Conservation (phyloP, 169 alveolate genomes). For the Plasmodium inui region DNA sequence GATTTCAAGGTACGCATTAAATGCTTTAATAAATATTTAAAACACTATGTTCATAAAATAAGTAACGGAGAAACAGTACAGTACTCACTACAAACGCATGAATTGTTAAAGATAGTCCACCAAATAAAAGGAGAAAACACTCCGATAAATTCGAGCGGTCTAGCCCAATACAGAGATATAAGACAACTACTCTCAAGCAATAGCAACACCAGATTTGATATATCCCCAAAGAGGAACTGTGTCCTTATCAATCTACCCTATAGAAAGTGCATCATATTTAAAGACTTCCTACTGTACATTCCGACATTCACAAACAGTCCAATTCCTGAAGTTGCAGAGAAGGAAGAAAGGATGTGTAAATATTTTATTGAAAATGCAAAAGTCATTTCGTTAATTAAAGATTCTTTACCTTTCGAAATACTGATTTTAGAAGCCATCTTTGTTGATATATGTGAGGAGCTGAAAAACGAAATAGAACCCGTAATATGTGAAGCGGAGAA, state of each 20-base stretch:
- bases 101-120: conserved; percentile 67
- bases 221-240: conserved; percentile 74
- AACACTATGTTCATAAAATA: conserved; percentile 72
- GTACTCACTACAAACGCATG: conserved; percentile 63
- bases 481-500: conserved; percentile 79
- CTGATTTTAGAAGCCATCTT: conserved; percentile 80
- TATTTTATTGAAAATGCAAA: conserved; percentile 73
- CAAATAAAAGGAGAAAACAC: conserved; percentile 69
- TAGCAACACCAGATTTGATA: conserved; percentile 63
- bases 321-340: conserved; percentile 41
- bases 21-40: conserved; percentile 73
- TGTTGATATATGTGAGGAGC: conserved; percentile 79
- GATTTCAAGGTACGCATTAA: conserved; percentile 60
- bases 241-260: conserved; percentile 65
- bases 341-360: conserved; percentile 72
- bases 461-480: conserved; percentile 78
- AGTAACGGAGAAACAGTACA: conserved; percentile 52
- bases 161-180: conserved; percentile 76
- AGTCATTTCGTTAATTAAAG: conserved; percentile 70
- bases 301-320: conserved; percentile 69
- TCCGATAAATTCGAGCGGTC: conserved; percentile 70
- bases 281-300: conserved; percentile 54
- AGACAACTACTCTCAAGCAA: conserved; percentile 64
- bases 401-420: conserved; percentile 79
- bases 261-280: conserved; percentile 74